Evolutionary conservation across 345 rosid species (phyloP).

Genomic region (Arabidopsis arenosa): DNA sequence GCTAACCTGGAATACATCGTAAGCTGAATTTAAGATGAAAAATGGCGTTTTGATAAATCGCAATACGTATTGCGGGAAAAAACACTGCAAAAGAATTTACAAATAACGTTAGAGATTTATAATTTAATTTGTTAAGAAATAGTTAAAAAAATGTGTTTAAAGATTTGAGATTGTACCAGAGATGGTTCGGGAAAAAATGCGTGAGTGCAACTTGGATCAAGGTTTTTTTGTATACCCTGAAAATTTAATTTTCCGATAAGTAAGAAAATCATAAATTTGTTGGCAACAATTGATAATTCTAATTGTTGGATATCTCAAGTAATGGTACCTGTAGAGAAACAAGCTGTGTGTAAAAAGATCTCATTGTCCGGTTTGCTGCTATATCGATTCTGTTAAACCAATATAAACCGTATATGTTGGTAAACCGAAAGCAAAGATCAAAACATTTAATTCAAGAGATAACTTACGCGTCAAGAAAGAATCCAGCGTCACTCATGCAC

Average conservation of each 20-base stretch:
- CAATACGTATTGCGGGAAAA: conserved; percentile 82
- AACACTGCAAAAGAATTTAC: conserved; percentile 60
- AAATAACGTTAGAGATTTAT: not conserved
- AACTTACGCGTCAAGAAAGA: conserved; percentile 83
- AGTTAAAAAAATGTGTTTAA: not conserved
- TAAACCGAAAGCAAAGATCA: not conserved
- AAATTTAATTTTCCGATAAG: conserved; percentile 5
- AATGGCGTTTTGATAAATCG: conserved; percentile 70
- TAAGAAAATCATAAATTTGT: not conserved
- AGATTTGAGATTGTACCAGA: conserved; percentile 56
- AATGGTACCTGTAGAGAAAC: conserved; percentile 66
- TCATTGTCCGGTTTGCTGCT: conserved; percentile 63
- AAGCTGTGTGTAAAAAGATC: conserved; percentile 62
- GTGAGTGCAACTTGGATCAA: conserved; percentile 64
- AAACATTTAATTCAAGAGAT: conserved; percentile 16
- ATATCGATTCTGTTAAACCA: conserved; percentile 70
- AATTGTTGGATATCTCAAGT: not conserved
- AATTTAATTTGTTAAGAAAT: not conserved
- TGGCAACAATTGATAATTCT: not conserved
- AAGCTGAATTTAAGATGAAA: conserved; percentile 90
- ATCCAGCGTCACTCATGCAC: conserved; percentile 97
- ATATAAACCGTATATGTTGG: not conserved
- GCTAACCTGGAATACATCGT: conserved; percentile 83
- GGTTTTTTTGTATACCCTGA: conserved; percentile 72
- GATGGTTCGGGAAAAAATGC: conserved; percentile 51